Conservation (phyloP, 2,329 filamentous ascomycete genomes). For the Neonectria punicea region DNA sequence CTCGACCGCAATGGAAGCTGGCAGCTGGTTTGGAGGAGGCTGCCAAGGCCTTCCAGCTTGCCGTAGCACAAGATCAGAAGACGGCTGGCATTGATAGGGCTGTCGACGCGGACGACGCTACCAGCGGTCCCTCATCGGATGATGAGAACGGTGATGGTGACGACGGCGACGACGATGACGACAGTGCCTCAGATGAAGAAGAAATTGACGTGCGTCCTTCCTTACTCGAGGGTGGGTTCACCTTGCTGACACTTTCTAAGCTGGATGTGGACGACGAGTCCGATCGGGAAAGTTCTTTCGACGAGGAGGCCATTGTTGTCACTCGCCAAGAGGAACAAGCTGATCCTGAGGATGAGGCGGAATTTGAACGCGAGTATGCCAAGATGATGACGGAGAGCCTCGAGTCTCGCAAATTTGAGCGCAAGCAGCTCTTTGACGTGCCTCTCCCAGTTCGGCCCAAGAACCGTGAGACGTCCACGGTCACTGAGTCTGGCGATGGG, state of each 20-base stretch:
- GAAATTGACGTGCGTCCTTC: slow-evolving; percentile 63
- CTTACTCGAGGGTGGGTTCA: neutral
- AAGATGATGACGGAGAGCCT: slow-evolving; percentile 99
- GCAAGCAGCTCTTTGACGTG: slow-evolving; percentile 95
- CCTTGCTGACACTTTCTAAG: slow-evolving; percentile 26
- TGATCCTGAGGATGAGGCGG: slow-evolving; percentile 93
- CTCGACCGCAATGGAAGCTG: slow-evolving; percentile 93
- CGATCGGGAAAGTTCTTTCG: slow-evolving; percentile 70
- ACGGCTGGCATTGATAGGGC: slow-evolving; percentile 75
- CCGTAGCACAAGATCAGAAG: slow-evolving; percentile 91
- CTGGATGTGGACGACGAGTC: slow-evolving; percentile 62
- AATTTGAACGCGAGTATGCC: slow-evolving; percentile 97
- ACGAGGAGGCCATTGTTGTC: slow-evolving; percentile 91
- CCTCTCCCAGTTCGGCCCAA: slow-evolving; percentile 88
- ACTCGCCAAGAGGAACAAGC: slow-evolving; percentile 89
- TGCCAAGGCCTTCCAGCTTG: slow-evolving; percentile 82
- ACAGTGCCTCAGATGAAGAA: slow-evolving; percentile 68
- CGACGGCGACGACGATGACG: slow-evolving; percentile 70
- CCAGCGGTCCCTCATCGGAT: slow-evolving; percentile 77
- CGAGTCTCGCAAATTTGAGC: slow-evolving; percentile 95
- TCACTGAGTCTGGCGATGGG: slow-evolving; percentile 43
- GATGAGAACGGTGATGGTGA: slow-evolving; percentile 78
- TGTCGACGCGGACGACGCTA: slow-evolving; percentile 77
- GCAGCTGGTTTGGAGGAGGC: slow-evolving; percentile 85
- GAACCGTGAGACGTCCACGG: slow-evolving; percentile 65